phyloP scores from a whole-genome alignment of 257 asterid species.

The Leonotis leonurus region DNA sequence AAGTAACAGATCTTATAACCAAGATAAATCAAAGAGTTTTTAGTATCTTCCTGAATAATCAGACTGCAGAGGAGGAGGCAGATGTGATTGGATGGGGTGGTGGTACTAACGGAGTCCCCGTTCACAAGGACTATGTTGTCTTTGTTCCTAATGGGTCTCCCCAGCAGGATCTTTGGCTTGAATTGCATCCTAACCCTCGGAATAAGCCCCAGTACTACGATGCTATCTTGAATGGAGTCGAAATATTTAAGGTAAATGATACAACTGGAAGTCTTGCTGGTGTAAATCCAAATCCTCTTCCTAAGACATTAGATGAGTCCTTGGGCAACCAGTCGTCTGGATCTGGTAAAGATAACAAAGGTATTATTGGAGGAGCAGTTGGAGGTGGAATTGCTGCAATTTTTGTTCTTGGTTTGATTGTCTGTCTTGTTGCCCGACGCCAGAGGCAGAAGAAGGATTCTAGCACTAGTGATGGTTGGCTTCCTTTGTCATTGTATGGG shows the following conservation, averaged over 20 bases:
- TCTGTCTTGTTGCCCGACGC: slow-evolving; percentile 34
- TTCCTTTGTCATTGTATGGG: slow-evolving; percentile 77
- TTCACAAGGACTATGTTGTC: slow-evolving; percentile 56
- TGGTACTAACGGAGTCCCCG: slow-evolving; percentile 48
- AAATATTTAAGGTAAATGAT: slow-evolving; percentile 63
- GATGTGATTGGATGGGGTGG: slow-evolving; percentile 46
- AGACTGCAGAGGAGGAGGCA: slow-evolving; percentile 36
- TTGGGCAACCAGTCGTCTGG: slow-evolving; percentile 12
- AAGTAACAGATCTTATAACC: slow-evolving; percentile 27
- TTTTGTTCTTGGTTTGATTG: slow-evolving; percentile 47
- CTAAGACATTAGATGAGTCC: slow-evolving; percentile 29
- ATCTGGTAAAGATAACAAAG: slow-evolving; percentile 32
- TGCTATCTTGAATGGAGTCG: slow-evolving; percentile 81
- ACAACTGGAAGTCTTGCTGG: slow-evolving; percentile 69
- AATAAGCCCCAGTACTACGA: slow-evolving; percentile 38
- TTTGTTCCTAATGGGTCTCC: slow-evolving; percentile 48
- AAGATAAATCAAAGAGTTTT: slow-evolving; percentile 41
- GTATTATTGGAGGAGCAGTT: slow-evolving; percentile 65
- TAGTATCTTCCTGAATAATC: slow-evolving; percentile 34
- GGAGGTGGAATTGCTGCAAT: slow-evolving; percentile 72
- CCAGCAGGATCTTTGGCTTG: slow-evolving; percentile 67
- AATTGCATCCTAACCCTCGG: slow-evolving; percentile 41
- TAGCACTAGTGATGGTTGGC: slow-evolving; percentile 76
- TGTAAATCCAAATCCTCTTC: slow-evolving; percentile 63
- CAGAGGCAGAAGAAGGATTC: slow-evolving; percentile 46